phyloP scores from a whole-genome alignment of 1,284 basidiomycete species.

The Boletus hoseneyae region DNA sequence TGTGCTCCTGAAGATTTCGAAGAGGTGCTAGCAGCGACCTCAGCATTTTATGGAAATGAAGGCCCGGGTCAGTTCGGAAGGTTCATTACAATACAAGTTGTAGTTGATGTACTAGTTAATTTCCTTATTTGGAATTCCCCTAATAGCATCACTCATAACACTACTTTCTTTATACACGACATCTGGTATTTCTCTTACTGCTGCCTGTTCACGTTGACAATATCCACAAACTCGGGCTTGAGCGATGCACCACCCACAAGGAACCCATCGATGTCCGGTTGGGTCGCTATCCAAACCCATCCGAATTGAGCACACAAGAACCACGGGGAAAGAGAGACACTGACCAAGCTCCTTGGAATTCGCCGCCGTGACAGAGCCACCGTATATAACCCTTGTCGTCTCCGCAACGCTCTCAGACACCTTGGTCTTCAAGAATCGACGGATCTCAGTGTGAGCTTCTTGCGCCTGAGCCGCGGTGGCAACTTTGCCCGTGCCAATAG shows the following conservation, averaged over 20 bases:
- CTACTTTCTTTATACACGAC: too few species aligned
- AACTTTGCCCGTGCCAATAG: constrained; percentile 96
- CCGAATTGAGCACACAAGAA: not conserved
- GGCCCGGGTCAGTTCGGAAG: not conserved
- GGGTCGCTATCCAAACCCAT: constrained; percentile 46
- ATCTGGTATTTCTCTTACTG: constrained; percentile 7
- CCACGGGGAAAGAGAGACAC: constrained; percentile 25
- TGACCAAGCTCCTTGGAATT: constrained; percentile 86
- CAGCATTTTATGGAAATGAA: constrained; percentile 17
- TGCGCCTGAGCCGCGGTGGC: constrained; percentile 92
- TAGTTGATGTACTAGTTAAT: too few species aligned
- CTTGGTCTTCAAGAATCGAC: constrained; percentile 67
- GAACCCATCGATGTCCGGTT: constrained; percentile 96
- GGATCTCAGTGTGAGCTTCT: constrained; percentile 85
- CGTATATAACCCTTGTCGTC: constrained; percentile 88
- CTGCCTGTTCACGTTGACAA: constrained; percentile 70
- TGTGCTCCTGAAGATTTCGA: constrained; percentile 23
- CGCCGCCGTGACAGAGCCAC: constrained; percentile 86
- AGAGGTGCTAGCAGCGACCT: constrained; percentile 31
- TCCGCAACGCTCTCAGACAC: constrained; percentile 76
- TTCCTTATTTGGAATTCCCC: not conserved
- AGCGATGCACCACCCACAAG: constrained; percentile 97
- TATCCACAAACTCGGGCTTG: constrained; percentile 95
- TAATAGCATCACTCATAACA: too few species aligned
- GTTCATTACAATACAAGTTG: constrained; percentile 6